These are phyloP conservation scores for Geotrichum cucujoidarum DNA, from an alignment of 1,139 yeast species.

Conservation along the genomic window DNA sequence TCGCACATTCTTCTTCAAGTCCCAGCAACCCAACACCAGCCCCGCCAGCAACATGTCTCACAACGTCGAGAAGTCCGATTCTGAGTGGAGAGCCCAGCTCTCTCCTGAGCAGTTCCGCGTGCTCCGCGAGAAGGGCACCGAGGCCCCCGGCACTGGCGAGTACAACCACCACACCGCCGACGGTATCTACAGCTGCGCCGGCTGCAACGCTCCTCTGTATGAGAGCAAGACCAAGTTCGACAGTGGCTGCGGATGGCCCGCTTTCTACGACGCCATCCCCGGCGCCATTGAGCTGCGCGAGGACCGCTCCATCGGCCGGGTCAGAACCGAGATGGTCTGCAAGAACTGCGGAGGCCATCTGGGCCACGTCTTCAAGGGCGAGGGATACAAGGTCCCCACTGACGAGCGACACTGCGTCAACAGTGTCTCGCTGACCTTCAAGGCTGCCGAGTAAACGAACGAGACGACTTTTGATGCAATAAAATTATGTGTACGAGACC, in stretches of 20 bases:
- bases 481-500: not conserved
- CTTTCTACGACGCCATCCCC: conserved; percentile 85
- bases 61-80: conserved; percentile 43
- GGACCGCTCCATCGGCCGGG: conserved; percentile 69
- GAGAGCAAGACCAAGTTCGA: conserved; percentile 75
- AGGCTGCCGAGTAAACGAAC: not conserved
- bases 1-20: conserved; percentile 1
- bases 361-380: conserved; percentile 94
- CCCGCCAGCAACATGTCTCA: conserved; percentile 2
- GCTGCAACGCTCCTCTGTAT: conserved; percentile 75
- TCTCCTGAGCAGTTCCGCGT: conserved; percentile 75
- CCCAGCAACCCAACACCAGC: not conserved
- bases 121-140: conserved; percentile 77
- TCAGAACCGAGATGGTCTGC: conserved; percentile 83
- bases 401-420: conserved; percentile 95
- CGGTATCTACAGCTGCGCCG: conserved; percentile 82
- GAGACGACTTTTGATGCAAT: no score
- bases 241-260: conserved; percentile 97
- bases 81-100: conserved; percentile 78
- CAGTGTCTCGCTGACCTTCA: conserved; percentile 69
- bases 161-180: conserved; percentile 47
- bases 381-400: conserved; percentile 84
- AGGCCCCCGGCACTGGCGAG: conserved; percentile 73
- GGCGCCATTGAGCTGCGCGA: conserved; percentile 60
- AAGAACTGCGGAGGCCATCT: conserved; percentile 87